Base-by-base conservation (phyloP, 2,329 filamentous ascomycete genomes). In the Nemania diffusa region DNA sequence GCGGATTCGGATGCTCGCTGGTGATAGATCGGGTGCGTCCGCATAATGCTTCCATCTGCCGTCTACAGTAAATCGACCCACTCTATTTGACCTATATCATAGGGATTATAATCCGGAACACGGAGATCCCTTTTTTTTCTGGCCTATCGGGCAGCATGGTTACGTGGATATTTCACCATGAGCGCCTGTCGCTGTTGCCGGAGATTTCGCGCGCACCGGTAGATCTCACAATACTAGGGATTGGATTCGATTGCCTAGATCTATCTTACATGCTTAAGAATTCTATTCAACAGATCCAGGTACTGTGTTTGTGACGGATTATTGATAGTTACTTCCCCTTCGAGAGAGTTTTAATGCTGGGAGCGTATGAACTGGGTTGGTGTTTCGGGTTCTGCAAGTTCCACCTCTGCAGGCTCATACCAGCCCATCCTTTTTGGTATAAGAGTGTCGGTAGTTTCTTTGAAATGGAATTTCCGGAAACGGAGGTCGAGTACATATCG, bases 181-280 rank as follows among this genome's bases (percentile, higher is more conserved):
- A 44, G 15, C 40, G 2, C 40, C 15, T n/a, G 4, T 20, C 60
- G 60, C 40, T 51, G 52, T 11, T 6, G 3, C n/a, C 17, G 27
- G 26, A 57, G 52, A n/a, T 57, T 9, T 32, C 5, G 24, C 7
- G 26, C 20, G 6, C 24, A 17, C 11, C 22, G 32, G 22, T 50
- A 1, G 20, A 62, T 62, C 32, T 48, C 42, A 9, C 20, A 17
- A 62, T 50, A 40, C 60, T 51, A 57, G n/a, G 20, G 40, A 22
- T 20, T 15, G 8, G 60, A 62, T 13, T 56, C 51, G 15, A 40
- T 20, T 22, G 51, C 51, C 29, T 40, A 7, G 2, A 15, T 27
- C 15, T 24, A 22, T 40, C 15, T 27, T 26, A 62, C 37, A 15
- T 50, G 11, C 29, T 20, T 20, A 3, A 56, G 27, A 20, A 40